Percentiles rank a stretch among this genome's conserved stretches.
Evolutionary conservation across 2,329 filamentous ascomycete genomes (phyloP).

Genomic region (Ceratocystis colombiana): DNA sequence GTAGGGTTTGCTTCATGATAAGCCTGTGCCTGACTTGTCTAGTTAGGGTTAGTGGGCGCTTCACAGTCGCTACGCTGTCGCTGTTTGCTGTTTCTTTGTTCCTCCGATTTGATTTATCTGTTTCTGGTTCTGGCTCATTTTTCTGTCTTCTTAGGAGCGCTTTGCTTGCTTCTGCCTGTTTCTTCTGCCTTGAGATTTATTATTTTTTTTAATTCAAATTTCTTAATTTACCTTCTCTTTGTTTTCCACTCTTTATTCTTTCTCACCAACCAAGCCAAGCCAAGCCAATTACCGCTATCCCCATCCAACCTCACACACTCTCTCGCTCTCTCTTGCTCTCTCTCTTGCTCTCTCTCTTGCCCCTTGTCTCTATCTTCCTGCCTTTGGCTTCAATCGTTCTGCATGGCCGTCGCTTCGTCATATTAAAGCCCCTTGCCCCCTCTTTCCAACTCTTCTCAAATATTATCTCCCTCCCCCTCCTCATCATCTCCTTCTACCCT

Average conservation of each 20-base stretch:
- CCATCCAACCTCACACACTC: not conserved
- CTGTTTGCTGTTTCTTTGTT: no score
- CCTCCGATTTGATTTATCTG: no score
- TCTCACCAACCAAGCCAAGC: not conserved
- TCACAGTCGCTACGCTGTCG: no score
- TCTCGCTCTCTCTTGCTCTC: not conserved
- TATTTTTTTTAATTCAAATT: not conserved
- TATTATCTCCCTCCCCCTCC: not conserved
- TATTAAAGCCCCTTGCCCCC: not conserved
- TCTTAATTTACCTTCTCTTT: not conserved
- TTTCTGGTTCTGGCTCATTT: not conserved
- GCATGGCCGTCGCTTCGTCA: not conserved
- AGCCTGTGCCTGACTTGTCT: no score
- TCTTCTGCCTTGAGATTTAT: not conserved
- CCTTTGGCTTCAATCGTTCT: not conserved
- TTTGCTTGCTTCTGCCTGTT: not conserved
- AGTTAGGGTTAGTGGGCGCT: no score
- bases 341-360: not conserved
- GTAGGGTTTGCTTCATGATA: no score
- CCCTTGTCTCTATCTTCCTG: not conserved
- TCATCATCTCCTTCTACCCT: not conserved
- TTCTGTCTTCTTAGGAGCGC: not conserved
- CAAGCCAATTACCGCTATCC: not conserved
- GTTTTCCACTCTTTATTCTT: not conserved
- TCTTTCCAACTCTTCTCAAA: not conserved